A percentile compares a stretch with the other conserved stretches of the same genome.
phyloP scores from a whole-genome alignment of 2,329 filamentous ascomycete genomes.

The Trichoderma gracile region DNA sequence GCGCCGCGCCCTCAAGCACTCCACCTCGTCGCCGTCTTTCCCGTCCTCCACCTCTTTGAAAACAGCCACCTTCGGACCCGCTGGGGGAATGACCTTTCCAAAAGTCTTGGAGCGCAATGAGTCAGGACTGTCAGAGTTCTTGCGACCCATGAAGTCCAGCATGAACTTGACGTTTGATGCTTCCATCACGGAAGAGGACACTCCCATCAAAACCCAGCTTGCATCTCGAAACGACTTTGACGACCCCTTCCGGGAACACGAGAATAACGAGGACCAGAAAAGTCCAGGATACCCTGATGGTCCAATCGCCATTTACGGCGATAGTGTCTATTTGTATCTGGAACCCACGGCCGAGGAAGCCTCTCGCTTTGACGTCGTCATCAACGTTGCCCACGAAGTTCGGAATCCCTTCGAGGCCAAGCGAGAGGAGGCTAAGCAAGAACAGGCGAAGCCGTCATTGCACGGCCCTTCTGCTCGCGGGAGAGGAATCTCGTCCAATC shows the following conservation, averaged over 20 bases:
- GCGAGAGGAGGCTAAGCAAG: constrained; percentile 35
- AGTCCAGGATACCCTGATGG: constrained; percentile 80
- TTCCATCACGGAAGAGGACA: constrained; percentile 56
- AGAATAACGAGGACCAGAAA: constrained; percentile 76
- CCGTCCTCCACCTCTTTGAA: constrained; percentile 56
- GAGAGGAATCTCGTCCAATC: constrained; percentile 15
- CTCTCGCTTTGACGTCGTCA: constrained; percentile 74
- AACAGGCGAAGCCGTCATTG: constrained; percentile 25
- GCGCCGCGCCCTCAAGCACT: constrained; percentile 65
- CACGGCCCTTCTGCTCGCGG: constrained; percentile 18
- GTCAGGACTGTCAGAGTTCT: constrained; percentile 59
- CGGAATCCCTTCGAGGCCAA: constrained; percentile 66
- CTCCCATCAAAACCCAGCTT: constrained; percentile 61
- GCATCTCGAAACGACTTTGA: constrained; percentile 53
- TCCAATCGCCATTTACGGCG: constrained; percentile 77
- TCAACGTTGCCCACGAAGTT: constrained; percentile 83
- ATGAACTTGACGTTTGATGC: constrained; percentile 42
- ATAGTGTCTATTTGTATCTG: constrained; percentile 75
- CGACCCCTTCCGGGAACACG: constrained; percentile 65
- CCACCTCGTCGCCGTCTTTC: constrained; percentile 67
- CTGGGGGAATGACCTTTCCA: constrained; percentile 65
- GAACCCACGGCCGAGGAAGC: constrained; percentile 80
- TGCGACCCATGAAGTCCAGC: constrained; percentile 53
- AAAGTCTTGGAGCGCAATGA: constrained; percentile 61
- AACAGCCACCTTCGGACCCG: constrained; percentile 60